A percentile compares a stretch with the other conserved stretches of the same genome.
phyloP scores from a whole-genome alignment of 2,329 filamentous ascomycete genomes.

The Aspergillus vadensis region DNA sequence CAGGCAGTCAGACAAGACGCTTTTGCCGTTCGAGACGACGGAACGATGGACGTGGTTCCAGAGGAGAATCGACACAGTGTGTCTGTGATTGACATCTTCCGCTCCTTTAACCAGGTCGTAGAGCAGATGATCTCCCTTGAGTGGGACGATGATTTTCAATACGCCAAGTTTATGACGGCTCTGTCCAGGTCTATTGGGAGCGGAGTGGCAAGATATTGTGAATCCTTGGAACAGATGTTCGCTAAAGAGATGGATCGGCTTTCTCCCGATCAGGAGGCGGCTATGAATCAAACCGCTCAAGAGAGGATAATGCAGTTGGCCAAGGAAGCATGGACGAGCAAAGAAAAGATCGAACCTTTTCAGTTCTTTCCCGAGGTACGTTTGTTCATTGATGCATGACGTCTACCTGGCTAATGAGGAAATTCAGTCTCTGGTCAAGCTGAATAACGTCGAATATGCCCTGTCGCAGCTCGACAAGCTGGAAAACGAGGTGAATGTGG shows the following conservation, averaged over 20 bases:
- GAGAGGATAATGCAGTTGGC: conserved; percentile 93
- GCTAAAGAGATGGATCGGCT: conserved; percentile 89
- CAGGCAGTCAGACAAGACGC: conserved; percentile 87
- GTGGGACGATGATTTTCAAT: conserved; percentile 91
- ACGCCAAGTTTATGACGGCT: conserved; percentile 96
- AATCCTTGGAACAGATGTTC: conserved; percentile 83
- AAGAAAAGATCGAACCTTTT: conserved; percentile 93
- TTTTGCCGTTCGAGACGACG: conserved; percentile 73
- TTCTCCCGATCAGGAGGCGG: conserved; percentile 82
- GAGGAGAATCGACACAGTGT: conserved; percentile 90
- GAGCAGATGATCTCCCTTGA: conserved; percentile 83
- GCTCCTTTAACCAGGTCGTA: conserved; percentile 87
- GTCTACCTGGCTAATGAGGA: conserved; percentile 25
- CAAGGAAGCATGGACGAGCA: conserved; percentile 88
- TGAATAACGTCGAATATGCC: conserved; percentile 96
- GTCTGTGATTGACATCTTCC: conserved; percentile 90
- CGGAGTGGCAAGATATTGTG: conserved; percentile 86
- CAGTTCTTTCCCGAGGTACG: conserved; percentile 90
- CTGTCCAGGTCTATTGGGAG: conserved; percentile 80
- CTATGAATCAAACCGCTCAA: conserved; percentile 75
- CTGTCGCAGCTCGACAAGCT: conserved; percentile 89
- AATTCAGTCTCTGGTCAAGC: conserved; percentile 85
- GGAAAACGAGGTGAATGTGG: conserved; percentile 86
- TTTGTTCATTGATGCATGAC: conserved; percentile 13
- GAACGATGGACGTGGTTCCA: conserved; percentile 63